Evolutionary conservation across 257 asterid genomes (phyloP).

Genomic region (Coffea canephora): DNA sequence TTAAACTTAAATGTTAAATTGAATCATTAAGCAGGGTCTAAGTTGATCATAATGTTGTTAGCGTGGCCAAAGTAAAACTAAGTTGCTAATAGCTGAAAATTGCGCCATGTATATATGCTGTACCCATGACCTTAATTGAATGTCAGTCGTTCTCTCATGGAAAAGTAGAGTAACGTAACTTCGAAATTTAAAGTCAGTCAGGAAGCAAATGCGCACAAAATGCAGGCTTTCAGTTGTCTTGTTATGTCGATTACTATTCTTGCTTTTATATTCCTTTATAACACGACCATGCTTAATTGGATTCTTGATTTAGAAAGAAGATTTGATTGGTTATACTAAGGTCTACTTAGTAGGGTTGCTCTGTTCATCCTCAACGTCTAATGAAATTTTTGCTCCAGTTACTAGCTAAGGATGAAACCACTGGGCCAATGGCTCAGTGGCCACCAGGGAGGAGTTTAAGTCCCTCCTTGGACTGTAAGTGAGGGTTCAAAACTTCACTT

Average conservation of each 20-base stretch:
- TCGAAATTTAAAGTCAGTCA: background rate
- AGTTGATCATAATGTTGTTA: background rate
- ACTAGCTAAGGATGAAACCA: background rate
- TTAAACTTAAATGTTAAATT: background rate
- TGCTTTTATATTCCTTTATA: background rate
- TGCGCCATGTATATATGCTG: background rate
- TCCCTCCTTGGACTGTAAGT: no score
- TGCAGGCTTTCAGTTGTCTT: conserved; percentile 23
- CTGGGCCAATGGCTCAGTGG: no score
- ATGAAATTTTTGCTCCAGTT: background rate
- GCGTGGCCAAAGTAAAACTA: background rate
- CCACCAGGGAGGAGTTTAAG: no score
- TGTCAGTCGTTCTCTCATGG: background rate
- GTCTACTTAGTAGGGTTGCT: background rate
- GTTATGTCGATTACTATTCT: conserved; percentile 20
- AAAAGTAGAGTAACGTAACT: background rate
- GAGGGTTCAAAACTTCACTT: no score
- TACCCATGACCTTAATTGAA: background rate
- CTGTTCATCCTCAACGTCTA: background rate
- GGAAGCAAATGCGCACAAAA: background rate
- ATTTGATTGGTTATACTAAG: background rate
- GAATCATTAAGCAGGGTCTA: no score
- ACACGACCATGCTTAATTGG: background rate
- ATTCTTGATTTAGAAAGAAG: background rate
- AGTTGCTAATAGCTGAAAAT: background rate